Conservation (phyloP, 768 basidiomycete genomes). For the Suillus paluster region DNA sequence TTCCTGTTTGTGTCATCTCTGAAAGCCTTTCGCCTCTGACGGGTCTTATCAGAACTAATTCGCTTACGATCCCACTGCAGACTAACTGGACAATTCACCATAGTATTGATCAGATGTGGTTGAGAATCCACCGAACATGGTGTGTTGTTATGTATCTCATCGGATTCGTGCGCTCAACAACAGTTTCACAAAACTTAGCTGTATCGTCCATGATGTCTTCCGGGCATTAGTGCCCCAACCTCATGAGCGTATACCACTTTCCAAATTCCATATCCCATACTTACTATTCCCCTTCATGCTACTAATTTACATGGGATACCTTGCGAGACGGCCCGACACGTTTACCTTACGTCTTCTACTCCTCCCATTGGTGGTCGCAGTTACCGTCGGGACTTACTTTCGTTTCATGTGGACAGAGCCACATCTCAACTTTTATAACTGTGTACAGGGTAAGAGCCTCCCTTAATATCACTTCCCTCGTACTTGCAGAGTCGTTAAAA, state of each 20-base stretch:
- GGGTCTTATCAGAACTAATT: not conserved
- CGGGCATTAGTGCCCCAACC: slow-evolving; percentile 55
- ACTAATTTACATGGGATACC: slow-evolving; percentile 70
- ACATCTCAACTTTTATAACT: slow-evolving; percentile 65
- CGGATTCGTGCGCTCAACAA: not conserved
- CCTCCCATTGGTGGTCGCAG: slow-evolving; percentile 58
- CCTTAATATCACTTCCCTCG: not conserved
- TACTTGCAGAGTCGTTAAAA: slow-evolving; percentile 3
- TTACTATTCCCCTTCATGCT: slow-evolving; percentile 50
- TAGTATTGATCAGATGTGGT: slow-evolving; percentile 2
- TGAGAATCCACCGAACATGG: not conserved
- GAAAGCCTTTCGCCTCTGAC: too few relatives aligned
- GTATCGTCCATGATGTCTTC: slow-evolving; percentile 40
- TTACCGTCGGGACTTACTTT: slow-evolving; percentile 57
- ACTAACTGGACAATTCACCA: not conserved
- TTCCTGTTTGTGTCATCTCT: too few relatives aligned
- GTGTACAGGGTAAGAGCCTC: slow-evolving; percentile 58
- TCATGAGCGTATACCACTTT: slow-evolving; percentile 56
- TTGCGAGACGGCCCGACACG: slow-evolving; percentile 70
- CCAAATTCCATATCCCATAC: slow-evolving; percentile 39
- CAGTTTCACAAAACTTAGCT: not conserved
- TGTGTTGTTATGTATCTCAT: not conserved
- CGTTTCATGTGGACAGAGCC: slow-evolving; percentile 61
- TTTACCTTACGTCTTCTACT: slow-evolving; percentile 62
- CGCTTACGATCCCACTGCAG: too few relatives aligned